Conservation (phyloP, 768 basidiomycete genomes). For the Hygrophorus pudorinus region DNA sequence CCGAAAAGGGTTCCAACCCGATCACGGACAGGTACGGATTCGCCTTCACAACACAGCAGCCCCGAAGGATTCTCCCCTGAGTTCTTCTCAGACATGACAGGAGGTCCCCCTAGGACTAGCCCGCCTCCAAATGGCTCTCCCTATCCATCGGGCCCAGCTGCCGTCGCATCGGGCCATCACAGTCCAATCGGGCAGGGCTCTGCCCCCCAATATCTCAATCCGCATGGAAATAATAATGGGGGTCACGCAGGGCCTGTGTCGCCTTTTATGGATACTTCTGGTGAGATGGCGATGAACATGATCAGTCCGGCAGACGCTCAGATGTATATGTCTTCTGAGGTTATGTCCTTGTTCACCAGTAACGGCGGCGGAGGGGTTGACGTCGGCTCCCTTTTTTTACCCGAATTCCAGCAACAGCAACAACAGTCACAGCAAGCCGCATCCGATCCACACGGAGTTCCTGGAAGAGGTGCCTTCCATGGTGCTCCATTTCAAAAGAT, state of each 20-base stretch:
- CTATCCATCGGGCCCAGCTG: constrained; percentile 1
- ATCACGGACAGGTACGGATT: constrained; percentile 34
- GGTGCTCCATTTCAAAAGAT: too few relatives aligned
- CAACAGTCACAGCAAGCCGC: not conserved
- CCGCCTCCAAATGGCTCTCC: constrained; percentile 1
- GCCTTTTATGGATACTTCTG: constrained; percentile 27
- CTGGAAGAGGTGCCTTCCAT: too few relatives aligned
- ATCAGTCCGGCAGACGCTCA: constrained; percentile 34
- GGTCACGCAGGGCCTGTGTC: not conserved
- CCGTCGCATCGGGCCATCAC: constrained; percentile 1
- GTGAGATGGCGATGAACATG: constrained; percentile 34
- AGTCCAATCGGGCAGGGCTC: constrained; percentile 2
- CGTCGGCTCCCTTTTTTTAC: constrained; percentile 21
- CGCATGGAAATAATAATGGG: constrained; percentile 1
- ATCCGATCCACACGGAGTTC: too few relatives aligned
- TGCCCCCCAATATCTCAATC: not conserved
- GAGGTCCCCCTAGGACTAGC: not conserved
- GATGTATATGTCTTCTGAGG: constrained; percentile 46
- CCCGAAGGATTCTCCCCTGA: constrained; percentile 61
- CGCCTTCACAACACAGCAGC: constrained; percentile 43
- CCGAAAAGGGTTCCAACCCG: constrained; percentile 59
- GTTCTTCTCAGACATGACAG: constrained; percentile 40
- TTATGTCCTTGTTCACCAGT: constrained; percentile 56
- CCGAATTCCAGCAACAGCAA: constrained; percentile 3
- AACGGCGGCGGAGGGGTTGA: constrained; percentile 28